Conservation (phyloP, 2,329 filamentous ascomycete species). For the Pseudocercospora eumusae region DNA sequence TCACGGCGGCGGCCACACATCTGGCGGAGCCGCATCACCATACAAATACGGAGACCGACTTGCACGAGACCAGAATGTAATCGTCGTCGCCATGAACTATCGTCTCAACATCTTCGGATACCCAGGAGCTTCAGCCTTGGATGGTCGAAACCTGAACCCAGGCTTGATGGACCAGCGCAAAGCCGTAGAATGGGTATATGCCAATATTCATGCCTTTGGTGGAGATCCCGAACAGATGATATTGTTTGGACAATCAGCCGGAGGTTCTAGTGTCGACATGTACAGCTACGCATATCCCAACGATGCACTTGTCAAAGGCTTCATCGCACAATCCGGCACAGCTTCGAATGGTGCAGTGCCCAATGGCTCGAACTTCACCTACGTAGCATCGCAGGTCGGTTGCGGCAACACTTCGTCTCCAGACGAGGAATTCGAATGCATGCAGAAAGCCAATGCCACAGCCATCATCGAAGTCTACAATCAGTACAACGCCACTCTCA, state of each 20-base stretch:
- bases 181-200: constrained; percentile 43
- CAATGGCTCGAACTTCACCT: constrained; percentile 22
- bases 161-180: constrained; percentile 42
- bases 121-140: constrained; percentile 31
- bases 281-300: constrained; percentile 40
- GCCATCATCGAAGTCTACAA: constrained; percentile 24
- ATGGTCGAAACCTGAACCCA: constrained; percentile 32
- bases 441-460: constrained; percentile 18
- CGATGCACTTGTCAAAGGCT: constrained; percentile 41
- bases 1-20: constrained; percentile 19
- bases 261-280: constrained; percentile 30
- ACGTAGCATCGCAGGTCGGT: constrained; percentile 16
- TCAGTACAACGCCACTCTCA: constrained; percentile 19
- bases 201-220: constrained; percentile 40
- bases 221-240: constrained; percentile 33
- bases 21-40: constrained; percentile 21
- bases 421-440: constrained; percentile 19
- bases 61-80: constrained; percentile 21
- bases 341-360: constrained; percentile 21
- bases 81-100: constrained; percentile 28
- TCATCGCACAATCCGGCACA: constrained; percentile 42
- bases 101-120: constrained; percentile 32
- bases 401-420: constrained; percentile 9
- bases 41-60: constrained; percentile 27
- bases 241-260: constrained; percentile 35